These are phyloP conservation scores for Arabidopsis arenosa DNA, from an alignment of 345 rosid species.

Conservation along the genomic window DNA sequence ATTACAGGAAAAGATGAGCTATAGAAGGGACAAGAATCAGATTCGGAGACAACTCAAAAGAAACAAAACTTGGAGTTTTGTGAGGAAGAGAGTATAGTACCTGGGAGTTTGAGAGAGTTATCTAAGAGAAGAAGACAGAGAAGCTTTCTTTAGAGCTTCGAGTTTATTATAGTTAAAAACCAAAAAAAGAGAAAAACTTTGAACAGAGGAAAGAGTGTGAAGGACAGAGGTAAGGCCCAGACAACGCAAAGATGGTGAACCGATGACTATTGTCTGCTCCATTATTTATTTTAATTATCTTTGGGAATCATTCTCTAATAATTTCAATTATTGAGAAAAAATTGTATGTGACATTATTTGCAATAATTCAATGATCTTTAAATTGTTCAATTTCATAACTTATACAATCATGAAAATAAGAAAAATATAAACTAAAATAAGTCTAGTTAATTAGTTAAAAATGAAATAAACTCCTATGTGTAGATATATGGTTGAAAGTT, in stretches of 20 bases:
- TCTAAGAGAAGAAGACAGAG: constrained; percentile 32
- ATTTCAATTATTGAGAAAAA: background rate
- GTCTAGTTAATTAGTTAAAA: background rate
- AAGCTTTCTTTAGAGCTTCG: constrained; percentile 20
- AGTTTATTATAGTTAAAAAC: constrained; percentile 28
- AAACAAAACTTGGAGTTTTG: background rate
- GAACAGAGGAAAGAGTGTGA: constrained; percentile 42
- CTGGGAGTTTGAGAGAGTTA: constrained; percentile 9
- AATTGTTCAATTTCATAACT: background rate
- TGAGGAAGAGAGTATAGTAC: background rate
- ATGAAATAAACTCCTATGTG: background rate
- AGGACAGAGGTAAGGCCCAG: constrained; percentile 42
- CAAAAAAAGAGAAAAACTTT: constrained; percentile 1
- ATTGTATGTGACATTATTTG: background rate
- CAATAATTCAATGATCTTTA: constrained; percentile 2
- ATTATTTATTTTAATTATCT: constrained; percentile 2
- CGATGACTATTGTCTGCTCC: constrained; percentile 38
- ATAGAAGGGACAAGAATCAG: constrained; percentile 33
- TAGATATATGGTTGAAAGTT: background rate
- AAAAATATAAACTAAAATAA: background rate
- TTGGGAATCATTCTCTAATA: constrained; percentile 3
- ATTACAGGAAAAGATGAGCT: background rate
- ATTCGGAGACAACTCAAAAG: constrained; percentile 7
- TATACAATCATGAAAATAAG: background rate
- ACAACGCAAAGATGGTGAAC: constrained; percentile 42